phyloP scores from a whole-genome alignment of 228 moss, liverwort and hornwort species.

The Sphagnum fallax region DNA sequence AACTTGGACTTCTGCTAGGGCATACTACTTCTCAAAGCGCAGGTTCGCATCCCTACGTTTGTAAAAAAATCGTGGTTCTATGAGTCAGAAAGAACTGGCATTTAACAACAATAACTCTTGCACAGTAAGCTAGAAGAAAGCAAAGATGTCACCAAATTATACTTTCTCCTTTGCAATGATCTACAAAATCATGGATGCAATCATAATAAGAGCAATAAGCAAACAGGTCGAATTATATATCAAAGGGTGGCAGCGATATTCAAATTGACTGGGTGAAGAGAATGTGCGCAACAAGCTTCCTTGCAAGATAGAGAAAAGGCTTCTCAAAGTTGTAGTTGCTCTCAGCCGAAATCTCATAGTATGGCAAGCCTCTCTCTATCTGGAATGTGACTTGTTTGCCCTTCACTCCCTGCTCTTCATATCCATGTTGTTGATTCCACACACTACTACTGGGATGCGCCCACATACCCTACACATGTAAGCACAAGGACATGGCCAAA shows the following conservation, averaged over 20 bases:
- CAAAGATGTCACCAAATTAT: too few relatives aligned
- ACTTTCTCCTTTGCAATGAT: too few relatives aligned
- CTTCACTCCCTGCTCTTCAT: conserved; percentile 94
- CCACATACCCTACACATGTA: conserved; percentile 58
- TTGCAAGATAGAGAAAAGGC: conserved; percentile 76
- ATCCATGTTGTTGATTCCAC: conserved; percentile 80
- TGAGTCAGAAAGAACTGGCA: too few relatives aligned
- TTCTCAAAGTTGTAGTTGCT: conserved; percentile 95
- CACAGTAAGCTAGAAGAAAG: not conserved
- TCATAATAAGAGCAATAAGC: not conserved
- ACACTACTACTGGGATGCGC: conserved; percentile 81
- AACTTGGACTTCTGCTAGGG: conserved; percentile 34
- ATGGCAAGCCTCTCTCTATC: conserved; percentile 86
- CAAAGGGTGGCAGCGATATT: not conserved
- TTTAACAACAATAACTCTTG: too few relatives aligned
- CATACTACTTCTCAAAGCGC: conserved; percentile 47
- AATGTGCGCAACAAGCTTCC: conserved; percentile 75
- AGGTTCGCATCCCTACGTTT: conserved; percentile 29
- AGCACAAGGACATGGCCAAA: too few relatives aligned
- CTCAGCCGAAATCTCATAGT: conserved; percentile 84
- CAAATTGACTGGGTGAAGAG: not conserved
- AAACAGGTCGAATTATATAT: not conserved
- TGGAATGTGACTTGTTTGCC: conserved; percentile 92
- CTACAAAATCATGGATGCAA: too few relatives aligned
- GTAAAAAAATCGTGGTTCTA: too few relatives aligned